These are phyloP conservation scores for Solanum rostratum DNA, from an alignment of 257 asterid genomes.

Conservation along the genomic window DNA sequence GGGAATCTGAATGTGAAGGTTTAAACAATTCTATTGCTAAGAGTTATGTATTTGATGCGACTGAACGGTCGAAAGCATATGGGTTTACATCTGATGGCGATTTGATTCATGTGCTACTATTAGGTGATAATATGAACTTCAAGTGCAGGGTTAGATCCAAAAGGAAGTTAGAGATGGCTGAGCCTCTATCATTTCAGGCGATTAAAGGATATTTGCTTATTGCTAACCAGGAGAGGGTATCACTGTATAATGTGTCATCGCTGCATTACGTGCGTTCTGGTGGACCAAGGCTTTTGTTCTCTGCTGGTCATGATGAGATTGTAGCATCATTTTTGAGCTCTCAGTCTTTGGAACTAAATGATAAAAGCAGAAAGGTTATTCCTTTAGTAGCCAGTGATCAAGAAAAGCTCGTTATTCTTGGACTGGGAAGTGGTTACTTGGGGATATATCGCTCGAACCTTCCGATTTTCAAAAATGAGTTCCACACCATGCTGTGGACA, in stretches of 20 bases:
- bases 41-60: constrained; percentile 66
- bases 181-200: constrained; percentile 60
- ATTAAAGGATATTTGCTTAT: constrained; percentile 76
- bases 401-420: constrained; percentile 62
- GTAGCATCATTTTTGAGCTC: constrained; percentile 43
- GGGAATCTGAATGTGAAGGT: constrained; percentile 86
- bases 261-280: constrained; percentile 76
- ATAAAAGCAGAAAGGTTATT: constrained; percentile 3
- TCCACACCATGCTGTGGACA: constrained; percentile 74
- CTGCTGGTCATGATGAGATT: constrained; percentile 56
- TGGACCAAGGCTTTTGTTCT: constrained; percentile 55
- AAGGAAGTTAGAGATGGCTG: constrained; percentile 50
- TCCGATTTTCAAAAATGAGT: constrained; percentile 64
- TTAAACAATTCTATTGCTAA: constrained; percentile 47
- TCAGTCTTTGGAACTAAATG: constrained; percentile 19
- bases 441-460: constrained; percentile 81
- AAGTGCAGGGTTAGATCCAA: constrained; percentile 79
- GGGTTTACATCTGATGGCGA: constrained; percentile 72
- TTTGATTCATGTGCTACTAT: constrained; percentile 60
- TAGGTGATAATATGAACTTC: constrained; percentile 83
- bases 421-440: constrained; percentile 60
- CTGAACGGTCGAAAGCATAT: constrained; percentile 76
- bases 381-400: constrained; percentile 64
- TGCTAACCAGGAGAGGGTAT: constrained; percentile 46
- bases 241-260: constrained; percentile 70